phyloP scores from a whole-genome alignment of 306 rosid genomes.

The Quillaja saponaria region DNA sequence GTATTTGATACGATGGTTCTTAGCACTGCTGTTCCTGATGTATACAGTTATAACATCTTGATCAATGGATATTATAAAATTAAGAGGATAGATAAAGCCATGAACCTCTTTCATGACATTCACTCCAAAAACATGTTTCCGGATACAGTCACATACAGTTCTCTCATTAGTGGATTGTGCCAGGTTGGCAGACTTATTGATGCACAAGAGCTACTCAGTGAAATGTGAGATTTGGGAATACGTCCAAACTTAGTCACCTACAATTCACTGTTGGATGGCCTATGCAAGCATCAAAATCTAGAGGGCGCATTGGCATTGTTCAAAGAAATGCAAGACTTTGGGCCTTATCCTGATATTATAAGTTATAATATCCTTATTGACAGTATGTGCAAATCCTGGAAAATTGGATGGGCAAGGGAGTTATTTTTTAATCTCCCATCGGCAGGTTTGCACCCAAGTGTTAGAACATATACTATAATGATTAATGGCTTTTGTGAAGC shows the following conservation, averaged over 20 bases:
- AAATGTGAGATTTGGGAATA: constrained; percentile 8
- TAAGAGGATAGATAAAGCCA: constrained; percentile 31
- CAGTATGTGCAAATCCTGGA: constrained; percentile 16
- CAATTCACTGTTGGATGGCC: background rate
- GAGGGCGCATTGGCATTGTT: background rate
- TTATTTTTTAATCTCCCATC: background rate
- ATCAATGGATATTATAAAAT: constrained; percentile 30
- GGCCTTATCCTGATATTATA: background rate
- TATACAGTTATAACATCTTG: constrained; percentile 29
- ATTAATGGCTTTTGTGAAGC: constrained; percentile 37
- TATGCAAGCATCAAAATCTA: background rate
- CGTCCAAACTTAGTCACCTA: constrained; percentile 3
- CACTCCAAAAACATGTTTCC: constrained; percentile 30
- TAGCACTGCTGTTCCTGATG: constrained; percentile 19
- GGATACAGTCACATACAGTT: constrained; percentile 25
- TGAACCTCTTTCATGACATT: constrained; percentile 35
- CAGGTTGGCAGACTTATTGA: constrained; percentile 2
- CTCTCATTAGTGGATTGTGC: constrained; percentile 9
- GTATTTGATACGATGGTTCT: constrained; percentile 28
- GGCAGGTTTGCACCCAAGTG: constrained; percentile 34
- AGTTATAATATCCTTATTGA: constrained; percentile 6
- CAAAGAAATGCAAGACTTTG: background rate
- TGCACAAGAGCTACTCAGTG: constrained; percentile 27
- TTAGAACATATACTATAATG: constrained; percentile 35
- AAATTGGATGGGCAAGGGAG: background rate